phyloP scores from a whole-genome alignment of 2,329 filamentous ascomycete species.

The Monilinia fructigena region DNA sequence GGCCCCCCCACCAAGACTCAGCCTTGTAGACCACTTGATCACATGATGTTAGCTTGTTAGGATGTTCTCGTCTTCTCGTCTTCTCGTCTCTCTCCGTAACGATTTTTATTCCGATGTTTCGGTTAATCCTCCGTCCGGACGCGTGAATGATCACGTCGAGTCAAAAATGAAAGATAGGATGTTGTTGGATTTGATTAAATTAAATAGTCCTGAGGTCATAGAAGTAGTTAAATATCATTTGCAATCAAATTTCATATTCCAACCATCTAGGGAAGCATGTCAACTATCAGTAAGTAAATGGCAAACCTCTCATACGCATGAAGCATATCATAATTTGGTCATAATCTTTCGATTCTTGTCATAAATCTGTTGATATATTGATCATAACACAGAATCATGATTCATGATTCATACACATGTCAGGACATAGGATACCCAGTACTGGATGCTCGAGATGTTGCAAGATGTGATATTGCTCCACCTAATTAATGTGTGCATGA shows the following conservation, averaged over 20 bases:
- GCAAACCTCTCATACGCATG: not conserved
- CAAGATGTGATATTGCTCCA: not conserved
- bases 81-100: not conserved
- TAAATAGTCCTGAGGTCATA: not conserved
- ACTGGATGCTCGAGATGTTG: not conserved
- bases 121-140: not conserved
- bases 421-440: not conserved
- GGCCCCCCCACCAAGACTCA: not conserved
- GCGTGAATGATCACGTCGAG: too few relatives aligned
- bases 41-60: too few relatives aligned
- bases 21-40: slow-evolving; percentile 19
- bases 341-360: not conserved
- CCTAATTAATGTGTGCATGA: not conserved
- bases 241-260: not conserved
- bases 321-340: not conserved
- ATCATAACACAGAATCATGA: not conserved
- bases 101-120: slow-evolving; percentile 14
- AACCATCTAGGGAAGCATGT: not conserved
- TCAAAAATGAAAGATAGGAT: too few relatives aligned
- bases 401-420: not conserved
- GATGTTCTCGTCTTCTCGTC: not conserved
- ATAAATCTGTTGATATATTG: not conserved
- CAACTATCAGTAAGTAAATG: not conserved
- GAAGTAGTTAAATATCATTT: not conserved
- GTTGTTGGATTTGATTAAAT: too few relatives aligned